A percentile compares a stretch with the other conserved stretches of the same genome.
Evolutionary conservation across 306 rosid species (phyloP).

Genomic region (Trifolium pratense): DNA sequence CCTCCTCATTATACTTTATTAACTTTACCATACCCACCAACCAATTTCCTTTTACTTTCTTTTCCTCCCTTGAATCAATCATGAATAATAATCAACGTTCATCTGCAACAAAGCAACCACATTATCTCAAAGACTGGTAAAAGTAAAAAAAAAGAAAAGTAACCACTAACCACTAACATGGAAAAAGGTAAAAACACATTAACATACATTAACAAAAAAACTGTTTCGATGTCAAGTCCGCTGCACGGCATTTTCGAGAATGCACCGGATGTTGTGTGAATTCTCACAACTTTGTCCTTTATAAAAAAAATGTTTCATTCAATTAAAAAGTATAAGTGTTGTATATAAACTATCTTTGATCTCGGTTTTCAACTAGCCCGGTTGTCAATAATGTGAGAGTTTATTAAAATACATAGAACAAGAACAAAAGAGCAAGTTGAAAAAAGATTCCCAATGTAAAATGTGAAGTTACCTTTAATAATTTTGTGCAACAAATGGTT

Average conservation of each 20-base stretch:
- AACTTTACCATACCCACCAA: constrained; percentile 35
- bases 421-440: not conserved
- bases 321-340: no score
- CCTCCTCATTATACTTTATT: constrained; percentile 16
- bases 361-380: no score
- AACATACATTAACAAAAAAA: no score
- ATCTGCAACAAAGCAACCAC: not conserved
- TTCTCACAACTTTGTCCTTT: no score
- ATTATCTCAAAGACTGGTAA: constrained; percentile 1
- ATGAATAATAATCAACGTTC: constrained; percentile 20
- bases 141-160: constrained; percentile 3
- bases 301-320: no score
- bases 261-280: no score
- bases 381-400: no score
- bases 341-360: no score
- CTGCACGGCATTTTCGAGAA: no score
- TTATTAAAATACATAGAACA: not conserved
- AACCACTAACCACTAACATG: not conserved
- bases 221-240: no score
- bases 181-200: no score
- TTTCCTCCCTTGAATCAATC: constrained; percentile 11
- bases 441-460: constrained; percentile 2
- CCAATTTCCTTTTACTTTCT: constrained; percentile 27
- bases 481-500: not conserved
- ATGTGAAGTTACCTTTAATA: not conserved